phyloP scores from a whole-genome alignment of 345 rosid genomes.

The Citrus maxima region DNA sequence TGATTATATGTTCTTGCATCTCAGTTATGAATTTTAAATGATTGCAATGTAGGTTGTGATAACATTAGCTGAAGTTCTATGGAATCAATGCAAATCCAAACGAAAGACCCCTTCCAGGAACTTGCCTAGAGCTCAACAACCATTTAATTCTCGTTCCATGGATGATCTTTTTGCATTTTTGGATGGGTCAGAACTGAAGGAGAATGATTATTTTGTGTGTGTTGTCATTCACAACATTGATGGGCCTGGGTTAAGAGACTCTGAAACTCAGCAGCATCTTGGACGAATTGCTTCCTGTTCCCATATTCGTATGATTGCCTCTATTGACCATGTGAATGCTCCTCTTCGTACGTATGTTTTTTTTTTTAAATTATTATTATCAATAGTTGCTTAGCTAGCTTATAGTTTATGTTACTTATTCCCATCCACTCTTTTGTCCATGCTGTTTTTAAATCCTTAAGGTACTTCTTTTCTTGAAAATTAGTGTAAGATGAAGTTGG shows the following conservation, averaged over 20 bases:
- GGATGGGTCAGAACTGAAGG: constrained; percentile 43
- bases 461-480: background rate
- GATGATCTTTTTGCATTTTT: constrained; percentile 71
- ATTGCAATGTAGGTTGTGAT: constrained; percentile 47
- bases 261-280: constrained; percentile 75
- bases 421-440: background rate
- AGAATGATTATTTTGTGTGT: constrained; percentile 55
- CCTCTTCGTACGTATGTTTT: constrained; percentile 60
- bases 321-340: constrained; percentile 88
- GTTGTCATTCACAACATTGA: constrained; percentile 81
- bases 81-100: constrained; percentile 55
- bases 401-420: background rate
- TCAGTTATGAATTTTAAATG: background rate
- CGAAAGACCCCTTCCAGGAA: constrained; percentile 28
- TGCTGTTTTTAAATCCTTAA: background rate
- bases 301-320: constrained; percentile 67
- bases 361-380: background rate
- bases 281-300: constrained; percentile 82
- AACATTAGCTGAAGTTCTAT: constrained; percentile 64
- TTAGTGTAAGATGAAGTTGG: background rate
- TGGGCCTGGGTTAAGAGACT: constrained; percentile 80
- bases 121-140: constrained; percentile 47
- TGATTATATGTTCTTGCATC: constrained; percentile 1
- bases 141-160: constrained; percentile 57
- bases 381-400: background rate